phyloP scores from a whole-genome alignment of 1,284 basidiomycete genomes.

The Leucoagaricus sp. region DNA sequence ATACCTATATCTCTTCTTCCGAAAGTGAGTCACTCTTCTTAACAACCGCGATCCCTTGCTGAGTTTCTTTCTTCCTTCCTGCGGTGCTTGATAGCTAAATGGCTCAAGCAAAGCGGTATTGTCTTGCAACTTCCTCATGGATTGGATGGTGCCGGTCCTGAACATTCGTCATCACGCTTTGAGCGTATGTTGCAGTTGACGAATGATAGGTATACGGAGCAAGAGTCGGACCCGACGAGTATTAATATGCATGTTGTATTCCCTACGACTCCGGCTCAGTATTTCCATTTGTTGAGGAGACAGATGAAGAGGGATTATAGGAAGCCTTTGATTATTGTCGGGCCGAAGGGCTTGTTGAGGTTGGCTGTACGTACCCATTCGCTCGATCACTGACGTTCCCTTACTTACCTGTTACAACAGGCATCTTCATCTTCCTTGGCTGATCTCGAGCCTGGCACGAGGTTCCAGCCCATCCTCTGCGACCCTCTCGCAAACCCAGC shows the following conservation, averaged over 20 bases:
- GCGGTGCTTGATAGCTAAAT: conserved; percentile 71
- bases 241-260: conserved; percentile 83
- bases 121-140: conserved; percentile 87
- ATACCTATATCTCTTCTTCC: conserved; percentile 82
- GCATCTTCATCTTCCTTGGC: conserved; percentile 70
- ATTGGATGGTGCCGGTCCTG: conserved; percentile 87
- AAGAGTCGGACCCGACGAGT: conserved; percentile 43
- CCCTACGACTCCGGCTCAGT: conserved; percentile 86
- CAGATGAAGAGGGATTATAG: conserved; percentile 85
- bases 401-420: conserved; percentile 37
- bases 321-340: conserved; percentile 82
- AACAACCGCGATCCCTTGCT: background rate
- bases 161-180: conserved; percentile 85
- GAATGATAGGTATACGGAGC: conserved; percentile 57
- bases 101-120: conserved; percentile 90
- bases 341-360: conserved; percentile 81
- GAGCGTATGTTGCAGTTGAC: conserved; percentile 86
- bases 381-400: background rate
- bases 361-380: conserved; percentile 59
- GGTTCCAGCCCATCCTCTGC: conserved; percentile 73
- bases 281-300: conserved; percentile 85
- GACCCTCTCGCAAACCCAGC: conserved; percentile 46
- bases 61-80: too few species aligned
- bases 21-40: conserved; percentile 60
- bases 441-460: conserved; percentile 64